Percentiles rank a stretch among this genome's conserved stretches.
Conservation (phyloP, 768 basidiomycete genomes). For the Lentinula detonsa region DNA sequence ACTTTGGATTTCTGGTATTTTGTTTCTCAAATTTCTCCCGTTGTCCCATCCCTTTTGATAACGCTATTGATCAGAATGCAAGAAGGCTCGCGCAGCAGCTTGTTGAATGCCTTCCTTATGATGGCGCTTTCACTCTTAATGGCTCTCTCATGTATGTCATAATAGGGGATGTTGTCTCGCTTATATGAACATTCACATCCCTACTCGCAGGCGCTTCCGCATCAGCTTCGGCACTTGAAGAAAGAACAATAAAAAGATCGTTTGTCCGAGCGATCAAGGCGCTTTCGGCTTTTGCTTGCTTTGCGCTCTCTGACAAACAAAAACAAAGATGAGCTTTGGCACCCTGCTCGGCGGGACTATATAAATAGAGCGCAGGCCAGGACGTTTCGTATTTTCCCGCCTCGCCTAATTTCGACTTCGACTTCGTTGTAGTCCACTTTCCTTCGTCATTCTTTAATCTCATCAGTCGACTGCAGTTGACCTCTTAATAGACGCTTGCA, state of each 20-base stretch:
- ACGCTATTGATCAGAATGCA: neutral
- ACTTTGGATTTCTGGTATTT: neutral
- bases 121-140: too few relatives aligned
- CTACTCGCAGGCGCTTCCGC: neutral
- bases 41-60: neutral
- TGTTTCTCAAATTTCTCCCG: neutral
- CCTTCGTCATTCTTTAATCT: neutral
- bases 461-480: neutral
- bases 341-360: neutral
- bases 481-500: constrained; percentile 17
- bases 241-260: neutral
- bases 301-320: neutral
- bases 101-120: too few relatives aligned
- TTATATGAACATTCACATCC: neutral
- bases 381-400: neutral
- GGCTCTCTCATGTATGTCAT: too few relatives aligned
- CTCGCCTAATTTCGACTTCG: neutral
- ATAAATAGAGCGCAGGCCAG: neutral
- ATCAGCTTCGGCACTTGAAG: neutral
- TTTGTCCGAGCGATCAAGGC: neutral
- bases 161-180: neutral
- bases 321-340: neutral
- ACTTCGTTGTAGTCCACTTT: constrained; percentile 1
- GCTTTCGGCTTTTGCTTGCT: neutral
- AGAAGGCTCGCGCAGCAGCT: too few relatives aligned